Conservation (phyloP, 768 basidiomycete genomes). For the Kwoniella shandongensis region DNA sequence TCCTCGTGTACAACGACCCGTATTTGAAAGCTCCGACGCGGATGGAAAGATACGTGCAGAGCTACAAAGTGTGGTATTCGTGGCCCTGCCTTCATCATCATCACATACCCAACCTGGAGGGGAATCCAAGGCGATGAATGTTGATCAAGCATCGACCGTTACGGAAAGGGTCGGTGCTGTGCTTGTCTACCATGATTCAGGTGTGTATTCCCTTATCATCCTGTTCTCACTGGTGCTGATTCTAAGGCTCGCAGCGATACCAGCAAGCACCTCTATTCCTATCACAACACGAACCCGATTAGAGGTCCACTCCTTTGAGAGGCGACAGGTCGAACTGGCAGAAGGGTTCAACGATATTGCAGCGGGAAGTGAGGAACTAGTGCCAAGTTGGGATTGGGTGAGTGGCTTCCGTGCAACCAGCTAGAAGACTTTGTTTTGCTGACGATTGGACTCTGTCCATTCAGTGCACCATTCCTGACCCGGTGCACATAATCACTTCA, state of each 20-base stretch:
- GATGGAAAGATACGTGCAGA: not conserved
- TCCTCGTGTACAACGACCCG: slow-evolving; percentile 5
- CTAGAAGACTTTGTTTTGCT: not conserved
- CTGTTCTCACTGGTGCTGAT: no score
- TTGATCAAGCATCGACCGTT: not conserved
- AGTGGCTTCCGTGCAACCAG: not conserved
- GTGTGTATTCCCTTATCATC: slow-evolving; percentile 11
- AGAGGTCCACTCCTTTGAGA: slow-evolving; percentile 23
- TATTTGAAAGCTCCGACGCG: not conserved
- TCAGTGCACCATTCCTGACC: slow-evolving; percentile 8
- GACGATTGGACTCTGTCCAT: not conserved
- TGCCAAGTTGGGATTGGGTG: slow-evolving; percentile 40
- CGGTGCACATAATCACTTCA: not conserved
- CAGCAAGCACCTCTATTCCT: not conserved
- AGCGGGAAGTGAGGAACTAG: slow-evolving; percentile 8
- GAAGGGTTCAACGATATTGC: slow-evolving; percentile 33
- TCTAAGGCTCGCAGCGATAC: no score
- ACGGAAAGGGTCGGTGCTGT: slow-evolving; percentile 17
- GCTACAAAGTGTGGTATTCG: slow-evolving; percentile 30
- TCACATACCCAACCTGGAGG: not conserved
- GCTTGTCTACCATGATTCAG: slow-evolving; percentile 20
- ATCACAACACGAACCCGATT: slow-evolving; percentile 9
- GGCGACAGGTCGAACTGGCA: slow-evolving; percentile 29
- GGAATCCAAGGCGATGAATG: not conserved
- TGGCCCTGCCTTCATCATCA: not conserved